These are phyloP conservation scores for Aspergillus phoenicis DNA, from an alignment of 2,329 filamentous ascomycete genomes.

Conservation along the genomic window DNA sequence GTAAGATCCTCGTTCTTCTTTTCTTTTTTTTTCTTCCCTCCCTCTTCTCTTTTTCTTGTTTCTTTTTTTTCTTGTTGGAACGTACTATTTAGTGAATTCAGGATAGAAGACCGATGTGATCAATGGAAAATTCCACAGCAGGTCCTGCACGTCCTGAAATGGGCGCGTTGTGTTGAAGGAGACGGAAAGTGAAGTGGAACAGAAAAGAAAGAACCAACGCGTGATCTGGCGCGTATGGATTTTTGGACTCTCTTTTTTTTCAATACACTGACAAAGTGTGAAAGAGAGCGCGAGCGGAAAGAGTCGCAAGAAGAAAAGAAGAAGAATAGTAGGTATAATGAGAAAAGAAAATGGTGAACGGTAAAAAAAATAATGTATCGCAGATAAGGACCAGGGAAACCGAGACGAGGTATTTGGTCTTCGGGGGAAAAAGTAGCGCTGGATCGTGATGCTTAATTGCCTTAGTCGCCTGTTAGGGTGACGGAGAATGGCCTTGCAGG, in stretches of 20 bases:
- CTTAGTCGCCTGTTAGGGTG: conserved; percentile 42
- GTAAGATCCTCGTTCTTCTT: conserved; percentile 3
- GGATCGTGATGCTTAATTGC: conserved; percentile 43
- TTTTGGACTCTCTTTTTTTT: conserved; percentile 4
- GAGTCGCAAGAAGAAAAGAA: conserved; percentile 1
- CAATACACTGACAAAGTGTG: conserved; percentile 11
- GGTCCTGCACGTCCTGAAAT: conserved; percentile 1
- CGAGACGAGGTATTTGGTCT: conserved; percentile 1
- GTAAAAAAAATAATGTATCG: conserved; percentile 7
- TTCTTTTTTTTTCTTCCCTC: background rate
- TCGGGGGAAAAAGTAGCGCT: conserved; percentile 20
- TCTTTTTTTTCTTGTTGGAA: conserved; percentile 16
- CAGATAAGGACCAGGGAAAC: conserved; percentile 15
- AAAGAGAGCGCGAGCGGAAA: conserved; percentile 7
- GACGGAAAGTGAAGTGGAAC: conserved; percentile 6
- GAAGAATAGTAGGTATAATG: background rate
- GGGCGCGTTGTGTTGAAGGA: background rate
- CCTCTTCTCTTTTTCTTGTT: no score
- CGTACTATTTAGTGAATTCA: conserved; percentile 25
- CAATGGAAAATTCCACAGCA: background rate
- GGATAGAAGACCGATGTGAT: background rate
- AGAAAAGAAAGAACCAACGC: conserved; percentile 22
- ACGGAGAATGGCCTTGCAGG: conserved; percentile 41
- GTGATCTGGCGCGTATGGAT: conserved; percentile 17
- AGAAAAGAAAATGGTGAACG: conserved; percentile 10